Base-by-base conservation (phyloP, 2,329 filamentous ascomycete species). In the Dothideomycetes sp. region DNA sequence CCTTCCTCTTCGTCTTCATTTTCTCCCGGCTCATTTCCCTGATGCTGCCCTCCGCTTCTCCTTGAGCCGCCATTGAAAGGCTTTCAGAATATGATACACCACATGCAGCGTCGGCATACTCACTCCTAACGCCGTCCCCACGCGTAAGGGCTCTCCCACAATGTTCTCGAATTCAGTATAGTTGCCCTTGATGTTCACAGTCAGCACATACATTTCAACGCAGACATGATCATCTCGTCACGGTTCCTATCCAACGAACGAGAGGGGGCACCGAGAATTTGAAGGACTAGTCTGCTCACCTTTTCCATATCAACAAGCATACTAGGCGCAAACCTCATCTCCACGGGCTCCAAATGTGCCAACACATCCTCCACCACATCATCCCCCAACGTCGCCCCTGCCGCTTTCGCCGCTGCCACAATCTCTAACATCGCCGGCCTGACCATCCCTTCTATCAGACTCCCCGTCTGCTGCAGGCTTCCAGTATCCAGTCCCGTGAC, bases 141-240 rank as follows among this genome's bases (percentile, higher is more conserved):
- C 71, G 3, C 67, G 56, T 34, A 77, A 44, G 12, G 72, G 70
- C 56, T 75, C 72, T 1, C 72, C 72, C 3, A 76, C 52, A 24
- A 77, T 62, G 45, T 68, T 72, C 50, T 76, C 72, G 34, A 66
- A 63, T 52, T 77, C 73, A 42, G 72, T 68, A 38, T 64, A 70
- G 48, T 73, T 75, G 11, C 70, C 66, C 65, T 74, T 73, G 19
- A 61, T 55, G 22, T 7, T 7, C 7, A 7, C 22, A 27, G 22
- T 27, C 12, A 7, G 7, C 22, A 7, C 22, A 12, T 27, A 27
- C 7, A 27, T 12, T 7, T 7, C 22, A 27, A n/a, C n/a, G n/a
- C n/a, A n/a, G n/a, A n/a, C n/a, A n/a, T n/a, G n/a, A n/a, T n/a
- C n/a, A n/a, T n/a, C n/a, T n/a, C n/a, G n/a, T n/a, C n/a, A n/a